Evolutionary conservation across 192 early-diverging fungal species (phyloP).

Genomic region (Backusella macrospora): DNA sequence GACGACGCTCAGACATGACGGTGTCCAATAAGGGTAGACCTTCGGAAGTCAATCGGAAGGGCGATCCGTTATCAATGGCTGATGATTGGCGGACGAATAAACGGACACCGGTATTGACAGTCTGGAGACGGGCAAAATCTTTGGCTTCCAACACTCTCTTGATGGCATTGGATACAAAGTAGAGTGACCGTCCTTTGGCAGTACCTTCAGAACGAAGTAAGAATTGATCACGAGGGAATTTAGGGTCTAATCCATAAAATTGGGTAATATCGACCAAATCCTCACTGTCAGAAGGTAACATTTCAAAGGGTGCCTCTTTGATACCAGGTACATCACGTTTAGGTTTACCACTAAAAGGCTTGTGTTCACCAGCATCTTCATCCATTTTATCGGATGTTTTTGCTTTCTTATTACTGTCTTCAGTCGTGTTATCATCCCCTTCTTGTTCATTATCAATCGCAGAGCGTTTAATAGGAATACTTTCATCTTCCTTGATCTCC

Average conservation of each 20-base stretch:
- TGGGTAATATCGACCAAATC: slow-evolving; percentile 59
- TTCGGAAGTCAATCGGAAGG: slow-evolving; percentile 71
- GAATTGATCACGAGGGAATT: slow-evolving; percentile 83
- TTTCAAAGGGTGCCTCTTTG: slow-evolving; percentile 88
- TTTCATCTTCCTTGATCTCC: slow-evolving; percentile 28
- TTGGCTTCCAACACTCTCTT: slow-evolving; percentile 67
- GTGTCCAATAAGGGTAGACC: slow-evolving; percentile 64
- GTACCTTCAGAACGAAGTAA: slow-evolving; percentile 84
- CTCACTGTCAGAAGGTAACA: slow-evolving; percentile 61
- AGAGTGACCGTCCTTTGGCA: slow-evolving; percentile 70
- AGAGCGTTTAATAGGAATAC: slow-evolving; percentile 22
- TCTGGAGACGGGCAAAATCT: slow-evolving; percentile 64
- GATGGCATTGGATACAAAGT: slow-evolving; percentile 85
- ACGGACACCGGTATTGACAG: slow-evolving; percentile 94
- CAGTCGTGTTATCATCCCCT: background rate
- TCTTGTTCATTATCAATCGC: slow-evolving; percentile 14
- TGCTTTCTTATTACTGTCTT: slow-evolving; percentile 25
- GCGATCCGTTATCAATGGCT: slow-evolving; percentile 51
- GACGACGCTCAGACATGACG: slow-evolving; percentile 49
- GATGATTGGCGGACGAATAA: slow-evolving; percentile 81
- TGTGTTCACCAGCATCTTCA: background rate
- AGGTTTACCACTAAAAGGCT: slow-evolving; percentile 37
- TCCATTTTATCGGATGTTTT: slow-evolving; percentile 25
- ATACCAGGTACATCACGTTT: slow-evolving; percentile 48
- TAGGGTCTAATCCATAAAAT: slow-evolving; percentile 75